Evolutionary conservation across 1,284 basidiomycete genomes (phyloP).

Genomic region (Sporisorium exsertum): DNA sequence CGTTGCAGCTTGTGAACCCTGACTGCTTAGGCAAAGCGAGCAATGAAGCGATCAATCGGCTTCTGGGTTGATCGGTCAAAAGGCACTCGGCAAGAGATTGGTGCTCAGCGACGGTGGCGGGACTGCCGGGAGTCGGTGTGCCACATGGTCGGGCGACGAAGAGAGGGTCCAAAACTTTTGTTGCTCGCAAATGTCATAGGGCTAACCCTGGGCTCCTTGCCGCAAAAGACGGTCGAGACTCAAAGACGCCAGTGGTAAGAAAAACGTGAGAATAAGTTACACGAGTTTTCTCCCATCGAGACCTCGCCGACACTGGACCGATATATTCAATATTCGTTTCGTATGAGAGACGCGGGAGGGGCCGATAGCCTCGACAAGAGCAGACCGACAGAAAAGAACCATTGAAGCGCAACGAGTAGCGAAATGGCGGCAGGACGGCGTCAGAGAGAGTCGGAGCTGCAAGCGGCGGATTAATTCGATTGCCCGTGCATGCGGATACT

Average conservation of each 20-base stretch:
- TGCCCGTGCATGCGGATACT: constrained; percentile 18
- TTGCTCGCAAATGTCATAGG: constrained; percentile 26
- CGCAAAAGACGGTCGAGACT: neutral
- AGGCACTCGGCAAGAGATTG: too few relatives aligned
- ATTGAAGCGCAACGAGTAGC: neutral
- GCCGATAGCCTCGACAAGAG: neutral
- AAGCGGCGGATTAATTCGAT: constrained; percentile 41
- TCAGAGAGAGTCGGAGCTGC: constrained; percentile 21
- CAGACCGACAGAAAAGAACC: too few relatives aligned
- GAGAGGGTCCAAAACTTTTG: constrained; percentile 3
- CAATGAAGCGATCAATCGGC: too few relatives aligned
- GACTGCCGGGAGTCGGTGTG: too few relatives aligned
- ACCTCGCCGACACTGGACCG: too few relatives aligned
- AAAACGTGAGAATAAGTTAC: neutral
- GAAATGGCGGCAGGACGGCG: neutral
- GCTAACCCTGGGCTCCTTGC: constrained; percentile 20
- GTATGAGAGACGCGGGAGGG: neutral
- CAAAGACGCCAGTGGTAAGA: neutral
- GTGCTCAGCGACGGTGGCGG: too few relatives aligned
- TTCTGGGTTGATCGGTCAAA: too few relatives aligned
- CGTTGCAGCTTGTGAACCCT: too few relatives aligned
- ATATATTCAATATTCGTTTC: too few relatives aligned
- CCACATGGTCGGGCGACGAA: neutral
- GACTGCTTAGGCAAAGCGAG: too few relatives aligned
- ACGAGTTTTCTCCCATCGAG: too few relatives aligned